Conservation (phyloP, 2,329 filamentous ascomycete genomes). For the Colletotrichum horii region DNA sequence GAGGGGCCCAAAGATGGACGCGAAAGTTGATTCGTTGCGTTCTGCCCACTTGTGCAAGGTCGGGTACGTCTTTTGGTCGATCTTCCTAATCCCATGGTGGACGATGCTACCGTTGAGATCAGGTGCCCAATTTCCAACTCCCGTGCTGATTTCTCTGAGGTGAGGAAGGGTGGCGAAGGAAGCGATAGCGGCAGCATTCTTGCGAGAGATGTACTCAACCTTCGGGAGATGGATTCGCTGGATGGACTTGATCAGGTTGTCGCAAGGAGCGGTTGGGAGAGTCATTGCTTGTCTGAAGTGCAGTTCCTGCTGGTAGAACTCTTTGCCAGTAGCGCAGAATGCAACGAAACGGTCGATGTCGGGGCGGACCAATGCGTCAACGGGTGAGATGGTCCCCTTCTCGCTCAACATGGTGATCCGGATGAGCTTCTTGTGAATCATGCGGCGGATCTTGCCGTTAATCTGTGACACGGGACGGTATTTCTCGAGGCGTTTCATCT, state of each 20-base stretch:
- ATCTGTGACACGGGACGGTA: neutral
- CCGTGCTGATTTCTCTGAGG: neutral
- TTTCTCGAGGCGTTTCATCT: neutral
- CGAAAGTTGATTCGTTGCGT: neutral
- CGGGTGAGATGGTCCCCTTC: neutral
- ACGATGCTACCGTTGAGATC: neutral
- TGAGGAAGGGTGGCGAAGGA: neutral
- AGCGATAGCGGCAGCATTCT: neutral
- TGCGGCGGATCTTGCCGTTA: neutral
- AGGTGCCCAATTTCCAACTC: neutral
- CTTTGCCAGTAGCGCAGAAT: neutral
- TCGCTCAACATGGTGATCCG: neutral
- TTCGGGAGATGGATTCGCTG: neutral
- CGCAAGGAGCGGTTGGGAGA: neutral
- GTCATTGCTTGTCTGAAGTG: neutral
- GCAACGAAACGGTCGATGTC: neutral
- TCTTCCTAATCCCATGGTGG: neutral
- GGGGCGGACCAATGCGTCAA: neutral
- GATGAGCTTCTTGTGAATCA: neutral
- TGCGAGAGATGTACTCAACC: neutral
- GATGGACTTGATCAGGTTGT: neutral
- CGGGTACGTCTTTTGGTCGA: neutral
- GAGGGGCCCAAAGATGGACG: neutral
- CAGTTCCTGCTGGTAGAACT: neutral
- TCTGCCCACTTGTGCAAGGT: neutral